Evolutionary conservation across 495 filamentous ascomycete species (phyloP).

Genomic region (Penicillium argentinense): DNA sequence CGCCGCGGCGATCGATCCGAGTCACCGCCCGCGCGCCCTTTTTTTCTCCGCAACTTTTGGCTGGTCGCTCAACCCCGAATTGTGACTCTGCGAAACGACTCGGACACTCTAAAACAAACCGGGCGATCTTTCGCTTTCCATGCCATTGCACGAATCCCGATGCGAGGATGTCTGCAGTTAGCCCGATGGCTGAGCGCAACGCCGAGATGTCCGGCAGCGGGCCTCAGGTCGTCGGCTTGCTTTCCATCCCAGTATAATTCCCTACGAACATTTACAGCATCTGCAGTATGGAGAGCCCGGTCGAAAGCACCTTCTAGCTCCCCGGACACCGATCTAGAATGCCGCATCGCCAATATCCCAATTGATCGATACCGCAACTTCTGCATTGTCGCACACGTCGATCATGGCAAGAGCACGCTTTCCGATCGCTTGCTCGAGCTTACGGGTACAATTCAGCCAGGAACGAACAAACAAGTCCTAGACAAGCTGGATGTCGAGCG

Average conservation of each 20-base stretch:
- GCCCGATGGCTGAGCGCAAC: constrained; percentile 51
- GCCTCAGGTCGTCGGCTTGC: constrained; percentile 33
- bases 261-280: constrained; percentile 41
- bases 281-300: constrained; percentile 36
- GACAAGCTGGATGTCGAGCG: constrained; percentile 97
- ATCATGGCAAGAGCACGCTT: constrained; percentile 97
- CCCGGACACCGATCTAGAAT: constrained; percentile 62
- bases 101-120: not conserved
- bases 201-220: constrained; percentile 38
- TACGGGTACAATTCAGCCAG: constrained; percentile 87
- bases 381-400: constrained; percentile 98
- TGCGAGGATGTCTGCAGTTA: constrained; percentile 59
- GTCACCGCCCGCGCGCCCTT: constrained; percentile 27
- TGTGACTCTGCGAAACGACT: too few relatives aligned
- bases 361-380: constrained; percentile 91
- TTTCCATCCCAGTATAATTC: constrained; percentile 16
- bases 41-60: constrained; percentile 37
- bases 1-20: constrained; percentile 36
- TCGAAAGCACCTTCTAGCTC: constrained; percentile 23
- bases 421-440: constrained; percentile 89
- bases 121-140: constrained; percentile 23
- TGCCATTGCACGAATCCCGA: constrained; percentile 45
- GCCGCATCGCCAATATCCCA: constrained; percentile 81
- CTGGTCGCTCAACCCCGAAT: too few relatives aligned
- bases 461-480: constrained; percentile 89